Base-by-base conservation (phyloP, 495 filamentous ascomycete species). In the Hypoxylon crocopeplum region DNA sequence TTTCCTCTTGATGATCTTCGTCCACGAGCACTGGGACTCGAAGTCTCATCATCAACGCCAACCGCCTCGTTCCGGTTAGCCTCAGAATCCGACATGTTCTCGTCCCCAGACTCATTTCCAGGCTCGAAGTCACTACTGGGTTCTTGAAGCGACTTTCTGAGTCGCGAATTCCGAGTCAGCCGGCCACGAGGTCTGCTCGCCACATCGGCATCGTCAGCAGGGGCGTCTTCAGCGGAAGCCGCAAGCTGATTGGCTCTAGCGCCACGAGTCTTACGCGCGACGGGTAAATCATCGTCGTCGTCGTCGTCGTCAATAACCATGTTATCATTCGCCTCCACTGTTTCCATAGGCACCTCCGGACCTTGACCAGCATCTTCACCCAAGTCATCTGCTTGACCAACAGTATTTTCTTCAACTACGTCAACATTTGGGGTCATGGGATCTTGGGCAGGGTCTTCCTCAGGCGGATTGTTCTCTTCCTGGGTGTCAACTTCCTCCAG, bases 91-190 rank as follows among this genome's bases (percentile, higher is more conserved):
- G 77, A 79, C 7, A 61, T 55, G 13, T 77, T 74, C 5, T 78
- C 83, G 3, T 83, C 84, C 33, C 75, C 82, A 0, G 77, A 82
- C 25, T 86, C 87, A 42, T 86, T 84, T 6, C 82, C 82, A 6
- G 91, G 91, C 64, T 96, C 91, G 65, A 96, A 96, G 59, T 97
- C 92, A 69, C 90, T 94, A 62, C 88, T 91, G 12, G 88, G 88
- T 53, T 92, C 86, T 33, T 79, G 70, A 5, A 71, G 56, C 20
- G 79, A 82, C 44, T 82, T 82, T 67, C 88, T 79, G 60, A 81
- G 79, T 17, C 73, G 70, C 34, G 72, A 73, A 49, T 79, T 79
- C 32, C 83, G 79, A 17, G 73, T 79, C 1, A 82, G 69, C 15
- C 79, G 75, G 45, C 82, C 59, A 51, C 76, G 54, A 67, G 70